Conservation (phyloP, 2,329 filamentous ascomycete genomes). For the Fusarium sp. region DNA sequence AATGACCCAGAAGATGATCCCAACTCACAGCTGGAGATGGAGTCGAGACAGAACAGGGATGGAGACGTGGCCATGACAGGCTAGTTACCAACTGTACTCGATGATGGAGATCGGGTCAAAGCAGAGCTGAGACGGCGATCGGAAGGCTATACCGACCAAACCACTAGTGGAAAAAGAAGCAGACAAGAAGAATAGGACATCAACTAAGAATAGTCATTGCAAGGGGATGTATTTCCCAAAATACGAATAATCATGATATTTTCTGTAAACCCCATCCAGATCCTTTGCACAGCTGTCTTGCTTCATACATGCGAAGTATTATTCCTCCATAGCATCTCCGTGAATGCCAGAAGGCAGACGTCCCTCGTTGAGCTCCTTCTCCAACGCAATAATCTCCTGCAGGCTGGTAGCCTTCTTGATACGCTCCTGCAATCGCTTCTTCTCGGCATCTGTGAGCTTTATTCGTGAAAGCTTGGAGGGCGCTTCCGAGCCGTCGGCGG, state of each 20-base stretch:
- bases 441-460: conserved; percentile 89
- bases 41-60: conserved; percentile 62
- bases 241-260: conserved; percentile 27
- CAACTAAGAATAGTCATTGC: not conserved
- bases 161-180: not conserved
- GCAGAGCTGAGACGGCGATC: not conserved
- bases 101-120: not conserved
- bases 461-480: conserved; percentile 78
- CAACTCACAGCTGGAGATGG: conserved; percentile 65
- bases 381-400: conserved; percentile 88
- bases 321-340: conserved; percentile 71
- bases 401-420: conserved; percentile 90
- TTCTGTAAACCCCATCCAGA: conserved; percentile 20
- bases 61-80: conserved; percentile 71
- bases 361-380: conserved; percentile 93
- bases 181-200: not conserved
- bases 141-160: not conserved
- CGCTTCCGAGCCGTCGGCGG: conserved; percentile 58
- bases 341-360: conserved; percentile 78
- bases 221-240: conserved; percentile 26
- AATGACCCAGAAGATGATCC: conserved; percentile 56
- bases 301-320: conserved; percentile 31
- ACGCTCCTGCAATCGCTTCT: conserved; percentile 83
- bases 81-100: conserved; percentile 48
- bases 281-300: conserved; percentile 5